A percentile compares a stretch with the other conserved stretches of the same genome.
Evolutionary conservation across 2,329 filamentous ascomycete species (phyloP).

Genomic region (Ramularia collo-cygni): DNA sequence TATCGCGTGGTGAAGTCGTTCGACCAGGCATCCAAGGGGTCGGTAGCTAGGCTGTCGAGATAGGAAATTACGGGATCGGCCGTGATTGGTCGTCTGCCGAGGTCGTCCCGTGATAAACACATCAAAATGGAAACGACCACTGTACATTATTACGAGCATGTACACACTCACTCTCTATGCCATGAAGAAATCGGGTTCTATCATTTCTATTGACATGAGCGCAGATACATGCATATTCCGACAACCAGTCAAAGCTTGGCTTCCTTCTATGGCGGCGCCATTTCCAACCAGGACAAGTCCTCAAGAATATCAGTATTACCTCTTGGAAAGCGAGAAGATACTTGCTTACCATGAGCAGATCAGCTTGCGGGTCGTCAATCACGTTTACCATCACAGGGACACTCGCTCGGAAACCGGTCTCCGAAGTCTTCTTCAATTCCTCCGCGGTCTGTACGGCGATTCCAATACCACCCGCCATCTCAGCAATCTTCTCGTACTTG

Average conservation of each 20-base stretch:
- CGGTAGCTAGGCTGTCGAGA: too few relatives aligned
- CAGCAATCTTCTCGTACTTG: slow-evolving; percentile 49
- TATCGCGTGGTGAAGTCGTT: too few relatives aligned
- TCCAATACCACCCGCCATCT: slow-evolving; percentile 49
- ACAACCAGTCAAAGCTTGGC: slow-evolving; percentile 21
- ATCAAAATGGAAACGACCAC: too few relatives aligned
- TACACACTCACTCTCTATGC: too few relatives aligned
- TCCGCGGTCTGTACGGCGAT: slow-evolving; percentile 46
- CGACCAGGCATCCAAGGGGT: too few relatives aligned
- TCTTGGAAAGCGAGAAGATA: background rate
- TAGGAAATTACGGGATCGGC: too few relatives aligned
- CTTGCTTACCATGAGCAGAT: slow-evolving; percentile 23
- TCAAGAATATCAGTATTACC: slow-evolving; percentile 12
- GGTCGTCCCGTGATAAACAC: too few relatives aligned
- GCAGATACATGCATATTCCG: too few relatives aligned
- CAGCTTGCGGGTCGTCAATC: slow-evolving; percentile 41
- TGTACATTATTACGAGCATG: too few relatives aligned
- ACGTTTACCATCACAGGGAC: slow-evolving; percentile 50
- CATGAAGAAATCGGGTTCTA: too few relatives aligned
- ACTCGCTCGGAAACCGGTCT: slow-evolving; percentile 43
- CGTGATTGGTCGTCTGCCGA: too few relatives aligned
- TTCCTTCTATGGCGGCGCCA: slow-evolving; percentile 23
- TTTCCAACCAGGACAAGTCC: slow-evolving; percentile 28
- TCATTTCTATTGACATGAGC: too few relatives aligned
- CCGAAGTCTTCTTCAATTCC: slow-evolving; percentile 45